These are phyloP conservation scores for Camptophora hylomeconis DNA, from an alignment of 2,329 filamentous ascomycete species.

Conservation along the genomic window DNA sequence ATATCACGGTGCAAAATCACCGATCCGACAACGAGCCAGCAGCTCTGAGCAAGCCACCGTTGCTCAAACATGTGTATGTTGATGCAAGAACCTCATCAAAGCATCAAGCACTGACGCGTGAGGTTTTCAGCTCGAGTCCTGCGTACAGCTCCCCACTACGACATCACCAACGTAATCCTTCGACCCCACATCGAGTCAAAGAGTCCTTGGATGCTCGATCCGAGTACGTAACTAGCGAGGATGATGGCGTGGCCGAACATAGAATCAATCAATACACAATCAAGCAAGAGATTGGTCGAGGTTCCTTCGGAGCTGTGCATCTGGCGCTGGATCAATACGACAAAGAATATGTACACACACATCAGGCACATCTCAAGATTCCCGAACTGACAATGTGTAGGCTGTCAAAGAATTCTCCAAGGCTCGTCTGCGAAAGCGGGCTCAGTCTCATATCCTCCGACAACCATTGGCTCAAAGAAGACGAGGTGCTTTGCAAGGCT, in stretches of 20 bases:
- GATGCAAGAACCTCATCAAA: background rate
- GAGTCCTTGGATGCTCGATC: slow-evolving; percentile 87
- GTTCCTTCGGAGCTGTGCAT: slow-evolving; percentile 90
- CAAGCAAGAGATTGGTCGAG: slow-evolving; percentile 87
- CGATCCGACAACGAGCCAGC: slow-evolving; percentile 6
- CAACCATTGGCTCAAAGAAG: slow-evolving; percentile 41
- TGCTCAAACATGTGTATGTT: slow-evolving; percentile 37
- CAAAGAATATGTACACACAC: slow-evolving; percentile 84
- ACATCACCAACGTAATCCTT: slow-evolving; percentile 50
- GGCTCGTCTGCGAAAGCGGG: slow-evolving; percentile 72
- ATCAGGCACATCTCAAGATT: background rate
- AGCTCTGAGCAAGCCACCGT: slow-evolving; percentile 8
- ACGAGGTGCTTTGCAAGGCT: slow-evolving; percentile 39
- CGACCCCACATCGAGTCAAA: slow-evolving; percentile 50
- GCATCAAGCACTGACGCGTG: slow-evolving; percentile 4
- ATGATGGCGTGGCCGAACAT: slow-evolving; percentile 69
- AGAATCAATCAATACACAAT: slow-evolving; percentile 93
- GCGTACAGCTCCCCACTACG: slow-evolving; percentile 50
- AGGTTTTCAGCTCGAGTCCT: slow-evolving; percentile 37
- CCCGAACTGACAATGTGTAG: slow-evolving; percentile 33
- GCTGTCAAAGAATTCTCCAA: slow-evolving; percentile 98
- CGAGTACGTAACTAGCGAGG: slow-evolving; percentile 72
- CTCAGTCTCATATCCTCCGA: slow-evolving; percentile 75
- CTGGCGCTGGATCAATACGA: slow-evolving; percentile 81
- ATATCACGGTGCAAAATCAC: too few relatives aligned